These are phyloP conservation scores for Debaryomyces psychrophilus DNA, from an alignment of 1,139 yeast genomes.

Conservation along the genomic window DNA sequence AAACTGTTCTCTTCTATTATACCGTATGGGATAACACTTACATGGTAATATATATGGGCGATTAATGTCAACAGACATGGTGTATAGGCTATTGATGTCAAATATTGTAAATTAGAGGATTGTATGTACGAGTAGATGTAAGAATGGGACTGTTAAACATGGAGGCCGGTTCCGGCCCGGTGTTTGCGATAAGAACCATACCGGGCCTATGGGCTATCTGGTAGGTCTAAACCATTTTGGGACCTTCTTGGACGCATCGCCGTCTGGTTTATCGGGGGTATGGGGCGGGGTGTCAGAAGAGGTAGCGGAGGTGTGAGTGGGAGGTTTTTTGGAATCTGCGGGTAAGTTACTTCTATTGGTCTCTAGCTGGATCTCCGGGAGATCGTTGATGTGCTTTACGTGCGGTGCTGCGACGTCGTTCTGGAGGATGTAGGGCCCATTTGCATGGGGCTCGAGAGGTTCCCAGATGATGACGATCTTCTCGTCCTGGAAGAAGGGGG, in stretches of 20 bases:
- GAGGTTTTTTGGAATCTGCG: constrained; percentile 13
- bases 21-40: not conserved
- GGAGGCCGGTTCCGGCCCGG: constrained; percentile 2
- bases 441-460: constrained; percentile 15
- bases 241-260: constrained; percentile 18
- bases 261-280: constrained; percentile 10
- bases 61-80: not conserved
- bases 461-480: constrained; percentile 44
- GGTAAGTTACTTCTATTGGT: constrained; percentile 33
- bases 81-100: not conserved
- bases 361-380: constrained; percentile 47
- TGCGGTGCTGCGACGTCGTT: constrained; percentile 14
- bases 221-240: constrained; percentile 26
- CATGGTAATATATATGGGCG: not conserved
- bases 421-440: constrained; percentile 28
- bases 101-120: not conserved
- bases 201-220: constrained; percentile 5
- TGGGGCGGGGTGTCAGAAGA: not conserved
- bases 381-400: constrained; percentile 31
- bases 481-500: constrained; percentile 38
- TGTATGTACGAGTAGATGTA: constrained; percentile 2
- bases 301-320: not conserved
- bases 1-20: not conserved
- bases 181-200: not conserved
- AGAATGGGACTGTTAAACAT: not conserved